Evolutionary conservation across 2,329 filamentous ascomycete species (phyloP), one percentile per base, ranked within the genome.

Genomic region (Fusarium pseudoanthophilum): DNA sequence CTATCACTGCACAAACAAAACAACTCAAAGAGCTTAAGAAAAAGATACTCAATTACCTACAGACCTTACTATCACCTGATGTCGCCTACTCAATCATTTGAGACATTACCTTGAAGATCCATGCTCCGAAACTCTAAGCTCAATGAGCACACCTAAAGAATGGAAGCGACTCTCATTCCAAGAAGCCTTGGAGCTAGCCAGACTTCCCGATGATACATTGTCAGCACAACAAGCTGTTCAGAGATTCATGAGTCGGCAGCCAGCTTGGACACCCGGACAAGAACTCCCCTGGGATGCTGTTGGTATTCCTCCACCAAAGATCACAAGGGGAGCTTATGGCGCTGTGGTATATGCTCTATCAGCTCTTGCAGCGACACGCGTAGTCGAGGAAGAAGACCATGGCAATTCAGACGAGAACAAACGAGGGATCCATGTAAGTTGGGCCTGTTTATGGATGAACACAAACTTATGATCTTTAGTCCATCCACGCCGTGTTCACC

Each of bases 401-500:
- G 53, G 58, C 21, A 48, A 67, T 14, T 40, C 11, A 20, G 60
- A 59, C 18, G 64, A 66, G 20, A 75, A 69, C 8, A 77, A 60
- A 15, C 77, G 82, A 7, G 81, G 80, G 4, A 81, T 84, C 49
- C 83, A 84, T 74, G 83, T 84, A 67, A 75, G 83, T 78, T 30
- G n/a, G 36, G 11, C 13, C 16, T 21, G 9, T n/a, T 39, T 34
- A 34, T 24, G 26, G n/a, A 14, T 9, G n/a, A 26, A 30, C 20
- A 53, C 40, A 34, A 21, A 62, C 60, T 63, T n/a, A 67, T 36
- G 20, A 11, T 30, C 24, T n/a, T 20, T 9, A 89, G 87, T 86
- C 87, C 14, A 87, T 90, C 28, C 86, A 89, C 73, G 88, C 87
- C 14, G 87, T 85, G 74, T 90, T 90, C 75, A 86, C 86, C 5